phyloP scores from a whole-genome alignment of 306 rosid species.

The Coriaria nepalensis region DNA sequence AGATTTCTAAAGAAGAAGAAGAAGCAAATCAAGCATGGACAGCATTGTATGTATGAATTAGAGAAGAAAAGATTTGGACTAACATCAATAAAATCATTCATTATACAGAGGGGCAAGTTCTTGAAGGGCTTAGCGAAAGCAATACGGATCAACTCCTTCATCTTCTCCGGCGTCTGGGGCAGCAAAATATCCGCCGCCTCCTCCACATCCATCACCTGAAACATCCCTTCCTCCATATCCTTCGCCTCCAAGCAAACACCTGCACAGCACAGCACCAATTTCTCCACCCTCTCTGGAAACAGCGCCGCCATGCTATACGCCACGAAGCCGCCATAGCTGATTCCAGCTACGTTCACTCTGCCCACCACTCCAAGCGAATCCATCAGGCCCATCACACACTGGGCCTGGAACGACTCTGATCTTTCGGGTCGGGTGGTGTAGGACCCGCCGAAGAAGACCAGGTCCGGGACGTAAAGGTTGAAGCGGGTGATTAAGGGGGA shows the following conservation, averaged over 20 bases:
- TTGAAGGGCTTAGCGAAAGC: constrained; percentile 48
- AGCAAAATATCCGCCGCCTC: constrained; percentile 52
- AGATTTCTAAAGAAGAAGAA: no score
- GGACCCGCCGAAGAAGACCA: constrained; percentile 61
- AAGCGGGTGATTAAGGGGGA: constrained; percentile 23
- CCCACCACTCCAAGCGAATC: constrained; percentile 31
- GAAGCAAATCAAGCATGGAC: neutral
- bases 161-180: constrained; percentile 57
- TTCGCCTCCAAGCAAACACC: constrained; percentile 63
- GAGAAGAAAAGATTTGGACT: neutral
- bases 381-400: constrained; percentile 35
- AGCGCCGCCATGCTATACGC: constrained; percentile 46
- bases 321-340: constrained; percentile 75
- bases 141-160: constrained; percentile 39
- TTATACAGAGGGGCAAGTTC: constrained; percentile 43
- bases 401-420: constrained; percentile 47
- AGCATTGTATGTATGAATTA: neutral
- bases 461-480: constrained; percentile 69
- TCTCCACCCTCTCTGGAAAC: constrained; percentile 48
- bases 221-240: constrained; percentile 48
- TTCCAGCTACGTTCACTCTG: constrained; percentile 45
- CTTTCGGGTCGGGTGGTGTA: constrained; percentile 36
- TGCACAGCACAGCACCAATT: constrained; percentile 41
- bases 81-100: constrained; percentile 51
- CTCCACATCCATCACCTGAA: constrained; percentile 38